phyloP scores from a whole-genome alignment of 768 basidiomycete genomes.

The Tulasnella calospora region DNA sequence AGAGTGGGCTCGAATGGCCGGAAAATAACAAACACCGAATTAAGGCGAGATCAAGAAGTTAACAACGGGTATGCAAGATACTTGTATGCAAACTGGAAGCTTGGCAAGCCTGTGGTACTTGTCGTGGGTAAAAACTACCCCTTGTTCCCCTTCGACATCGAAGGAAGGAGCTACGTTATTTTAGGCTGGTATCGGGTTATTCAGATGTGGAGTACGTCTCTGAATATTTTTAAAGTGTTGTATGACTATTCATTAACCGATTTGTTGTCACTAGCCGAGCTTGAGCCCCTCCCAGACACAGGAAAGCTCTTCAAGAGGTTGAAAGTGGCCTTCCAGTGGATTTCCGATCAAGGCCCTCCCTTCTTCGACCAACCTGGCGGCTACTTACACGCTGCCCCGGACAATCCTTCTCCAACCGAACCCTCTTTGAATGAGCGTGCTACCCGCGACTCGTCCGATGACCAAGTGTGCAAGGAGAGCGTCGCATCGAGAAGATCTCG shows the following conservation, averaged over 20 bases:
- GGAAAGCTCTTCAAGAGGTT: constrained; percentile 50
- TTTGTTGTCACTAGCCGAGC: not conserved
- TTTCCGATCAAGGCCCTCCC: constrained; percentile 58
- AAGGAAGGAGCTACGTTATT: constrained; percentile 41
- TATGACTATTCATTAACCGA: not conserved
- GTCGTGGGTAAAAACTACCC: constrained; percentile 70
- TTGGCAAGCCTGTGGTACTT: constrained; percentile 59
- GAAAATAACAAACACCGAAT: constrained; percentile 36
- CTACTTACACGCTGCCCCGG: not conserved
- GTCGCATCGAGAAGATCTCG: not conserved
- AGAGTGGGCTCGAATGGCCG: not conserved
- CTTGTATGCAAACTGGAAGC: constrained; percentile 53
- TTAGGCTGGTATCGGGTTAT: constrained; percentile 70
- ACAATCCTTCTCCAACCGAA: not conserved
- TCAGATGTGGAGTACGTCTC: constrained; percentile 59
- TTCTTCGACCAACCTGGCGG: constrained; percentile 42
- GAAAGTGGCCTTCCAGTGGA: constrained; percentile 85
- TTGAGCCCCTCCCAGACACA: not conserved
- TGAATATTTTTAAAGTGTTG: not conserved
- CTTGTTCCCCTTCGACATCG: constrained; percentile 54
- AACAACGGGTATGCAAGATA: constrained; percentile 68
- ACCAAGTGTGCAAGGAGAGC: not conserved
- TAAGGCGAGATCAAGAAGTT: constrained; percentile 61
- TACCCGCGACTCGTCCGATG: not conserved
- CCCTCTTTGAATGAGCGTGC: not conserved